These are phyloP conservation scores for Flaveria linearis DNA, from an alignment of 129 eudicot genomes.

Conservation along the genomic window DNA sequence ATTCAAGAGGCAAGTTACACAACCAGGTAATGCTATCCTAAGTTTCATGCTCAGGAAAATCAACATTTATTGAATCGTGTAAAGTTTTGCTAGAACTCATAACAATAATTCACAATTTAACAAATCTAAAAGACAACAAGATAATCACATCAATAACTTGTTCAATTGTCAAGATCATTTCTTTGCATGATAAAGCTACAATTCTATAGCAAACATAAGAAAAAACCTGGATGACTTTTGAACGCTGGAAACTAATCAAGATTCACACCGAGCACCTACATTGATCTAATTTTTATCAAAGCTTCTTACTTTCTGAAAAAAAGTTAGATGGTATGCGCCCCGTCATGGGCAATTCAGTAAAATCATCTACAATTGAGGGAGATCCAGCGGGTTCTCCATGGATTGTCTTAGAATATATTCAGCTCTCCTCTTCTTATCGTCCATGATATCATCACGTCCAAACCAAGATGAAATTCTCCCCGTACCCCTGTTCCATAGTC, in stretches of 20 bases:
- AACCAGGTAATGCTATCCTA: conserved; percentile 4
- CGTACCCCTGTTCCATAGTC: conserved; percentile 56
- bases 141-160: conserved; percentile 30
- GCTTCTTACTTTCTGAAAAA: conserved; percentile 30
- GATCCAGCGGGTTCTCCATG: conserved; percentile 70
- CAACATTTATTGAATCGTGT: conserved; percentile 10
- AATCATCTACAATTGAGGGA: conserved; percentile 74
- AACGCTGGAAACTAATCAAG: conserved; percentile 35
- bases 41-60: not conserved
- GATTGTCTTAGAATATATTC: conserved; percentile 83
- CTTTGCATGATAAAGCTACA: conserved; percentile 39
- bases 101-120: conserved; percentile 24
- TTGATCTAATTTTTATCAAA: conserved; percentile 38
- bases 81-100: conserved; percentile 9
- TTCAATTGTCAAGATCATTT: conserved; percentile 37
- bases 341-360: conserved; percentile 45
- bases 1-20: conserved; percentile 18
- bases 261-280: conserved; percentile 45
- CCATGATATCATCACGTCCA: conserved; percentile 80
- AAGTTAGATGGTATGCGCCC: conserved; percentile 26
- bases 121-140: conserved; percentile 25
- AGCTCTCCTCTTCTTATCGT: conserved; percentile 92
- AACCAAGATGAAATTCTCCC: conserved; percentile 57
- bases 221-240: conserved; percentile 46
- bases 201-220: conserved; percentile 31